Evolutionary conservation across 108 stramenopile species (phyloP).

Genomic region (Nitzschia putrida): DNA sequence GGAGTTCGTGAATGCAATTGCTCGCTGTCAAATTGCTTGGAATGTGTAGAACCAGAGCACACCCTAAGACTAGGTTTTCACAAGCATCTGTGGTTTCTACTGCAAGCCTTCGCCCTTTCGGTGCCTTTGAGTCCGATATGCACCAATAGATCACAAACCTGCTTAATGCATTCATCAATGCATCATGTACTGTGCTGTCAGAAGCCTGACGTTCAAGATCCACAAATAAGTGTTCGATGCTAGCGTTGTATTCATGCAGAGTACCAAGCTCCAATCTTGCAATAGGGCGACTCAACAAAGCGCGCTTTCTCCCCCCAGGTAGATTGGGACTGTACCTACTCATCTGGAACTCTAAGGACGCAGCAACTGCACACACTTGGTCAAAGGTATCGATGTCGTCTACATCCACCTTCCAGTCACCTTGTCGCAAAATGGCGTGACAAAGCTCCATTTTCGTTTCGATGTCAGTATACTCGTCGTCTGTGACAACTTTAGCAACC

Average conservation of each 20-base stretch:
- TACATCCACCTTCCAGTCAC: background rate
- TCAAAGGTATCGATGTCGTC: constrained; percentile 7
- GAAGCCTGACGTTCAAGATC: constrained; percentile 30
- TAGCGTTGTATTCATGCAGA: constrained; percentile 37
- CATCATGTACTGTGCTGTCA: constrained; percentile 29
- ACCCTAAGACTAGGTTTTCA: constrained; percentile 26
- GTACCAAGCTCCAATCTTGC: constrained; percentile 41
- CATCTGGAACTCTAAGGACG: constrained; percentile 17
- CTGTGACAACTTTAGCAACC: constrained; percentile 28
- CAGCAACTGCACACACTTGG: constrained; percentile 15
- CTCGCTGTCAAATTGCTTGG: constrained; percentile 17
- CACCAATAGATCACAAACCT: constrained; percentile 53
- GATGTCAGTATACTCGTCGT: constrained; percentile 27
- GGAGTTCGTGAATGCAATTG: constrained; percentile 29
- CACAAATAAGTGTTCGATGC: constrained; percentile 39
- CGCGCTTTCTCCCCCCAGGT: constrained; percentile 17
- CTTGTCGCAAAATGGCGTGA: constrained; percentile 13
- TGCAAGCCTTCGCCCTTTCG: constrained; percentile 7
- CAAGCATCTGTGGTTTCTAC: constrained; percentile 16
- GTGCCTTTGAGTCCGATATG: constrained; percentile 43
- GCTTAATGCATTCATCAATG: constrained; percentile 43
- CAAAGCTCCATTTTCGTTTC: constrained; percentile 40
- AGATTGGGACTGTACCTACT: constrained; percentile 21
- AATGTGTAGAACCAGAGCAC: constrained; percentile 34
- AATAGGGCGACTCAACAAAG: constrained; percentile 37